Evolutionary conservation across 148 eudicot genomes (phyloP).

Genomic region (Rheum nobile): DNA sequence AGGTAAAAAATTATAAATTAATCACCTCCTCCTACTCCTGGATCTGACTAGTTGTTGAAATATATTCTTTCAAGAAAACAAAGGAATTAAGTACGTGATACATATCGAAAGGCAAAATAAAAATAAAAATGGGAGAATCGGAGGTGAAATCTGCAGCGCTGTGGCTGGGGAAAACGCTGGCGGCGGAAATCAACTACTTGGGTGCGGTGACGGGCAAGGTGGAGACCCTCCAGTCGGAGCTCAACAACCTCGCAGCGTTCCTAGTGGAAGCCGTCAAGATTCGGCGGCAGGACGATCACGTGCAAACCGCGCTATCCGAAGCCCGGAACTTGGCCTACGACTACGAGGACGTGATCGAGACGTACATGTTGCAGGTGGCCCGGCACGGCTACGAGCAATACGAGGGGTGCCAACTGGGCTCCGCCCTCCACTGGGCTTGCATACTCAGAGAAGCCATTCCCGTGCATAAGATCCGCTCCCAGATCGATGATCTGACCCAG

Average conservation of each 20-base stretch:
- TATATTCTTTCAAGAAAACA: too few species aligned
- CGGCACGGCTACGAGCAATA: neutral
- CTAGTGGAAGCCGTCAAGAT: neutral
- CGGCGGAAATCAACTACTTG: neutral
- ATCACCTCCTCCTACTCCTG: too few species aligned
- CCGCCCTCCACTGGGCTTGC: neutral
- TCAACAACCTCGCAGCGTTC: neutral
- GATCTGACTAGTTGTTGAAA: too few species aligned
- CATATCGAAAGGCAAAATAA: too few species aligned
- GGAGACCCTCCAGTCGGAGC: neutral
- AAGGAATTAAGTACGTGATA: too few species aligned
- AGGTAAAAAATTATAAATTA: too few species aligned
- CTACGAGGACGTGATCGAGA: too few species aligned
- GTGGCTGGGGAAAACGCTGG: neutral
- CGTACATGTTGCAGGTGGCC: neutral
- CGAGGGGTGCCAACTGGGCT: neutral
- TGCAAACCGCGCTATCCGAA: neutral
- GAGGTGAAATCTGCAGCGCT: neutral
- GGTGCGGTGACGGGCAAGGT: neutral
- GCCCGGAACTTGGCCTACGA: neutral
- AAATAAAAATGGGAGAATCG: neutral
- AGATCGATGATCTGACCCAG: neutral
- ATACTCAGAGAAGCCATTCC: neutral
- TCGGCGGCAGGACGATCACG: neutral
- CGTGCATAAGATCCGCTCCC: neutral